A percentile compares a stretch with the other conserved stretches of the same genome.
Conservation (phyloP, 2,329 filamentous ascomycete genomes). For the Chlorencoelia australis region DNA sequence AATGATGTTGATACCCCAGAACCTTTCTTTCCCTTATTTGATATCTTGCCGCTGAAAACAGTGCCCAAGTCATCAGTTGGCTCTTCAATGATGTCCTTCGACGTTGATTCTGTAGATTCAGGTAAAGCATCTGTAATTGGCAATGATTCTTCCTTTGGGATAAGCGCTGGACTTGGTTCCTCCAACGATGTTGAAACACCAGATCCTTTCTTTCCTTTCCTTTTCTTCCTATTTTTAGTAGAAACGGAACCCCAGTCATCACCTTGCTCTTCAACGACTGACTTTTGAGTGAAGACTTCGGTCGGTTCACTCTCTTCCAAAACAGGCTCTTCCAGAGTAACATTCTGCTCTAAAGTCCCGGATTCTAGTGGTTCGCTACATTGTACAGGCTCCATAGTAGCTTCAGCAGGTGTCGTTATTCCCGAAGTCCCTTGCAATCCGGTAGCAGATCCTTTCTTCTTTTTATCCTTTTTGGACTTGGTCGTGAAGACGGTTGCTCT, state of each 20-base stretch:
- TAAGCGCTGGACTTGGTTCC: no score
- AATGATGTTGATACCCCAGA: neutral
- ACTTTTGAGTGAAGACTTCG: no score
- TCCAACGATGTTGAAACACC: conserved; percentile 11
- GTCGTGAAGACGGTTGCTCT: neutral
- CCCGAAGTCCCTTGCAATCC: no score
- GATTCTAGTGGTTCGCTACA: no score
- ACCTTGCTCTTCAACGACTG: conserved; percentile 6
- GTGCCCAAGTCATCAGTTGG: neutral
- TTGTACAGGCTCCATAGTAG: no score
- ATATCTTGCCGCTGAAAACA: neutral
- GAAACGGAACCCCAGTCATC: conserved; percentile 9
- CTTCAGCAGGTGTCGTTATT: no score
- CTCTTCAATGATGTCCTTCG: neutral
- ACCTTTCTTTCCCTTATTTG: neutral
- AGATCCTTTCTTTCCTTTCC: conserved; percentile 13
- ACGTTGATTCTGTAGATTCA: no score
- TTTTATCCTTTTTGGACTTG: neutral
- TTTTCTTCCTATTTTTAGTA: conserved; percentile 12
- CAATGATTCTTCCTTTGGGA: no score
- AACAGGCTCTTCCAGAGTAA: no score
- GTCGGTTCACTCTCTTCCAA: no score
- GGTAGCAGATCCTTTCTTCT: neutral
- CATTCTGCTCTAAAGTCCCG: no score
- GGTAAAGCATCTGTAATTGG: no score